Base-by-base conservation (phyloP, 2,329 filamentous ascomycete genomes). In the Apiospora kogelbergensis region DNA sequence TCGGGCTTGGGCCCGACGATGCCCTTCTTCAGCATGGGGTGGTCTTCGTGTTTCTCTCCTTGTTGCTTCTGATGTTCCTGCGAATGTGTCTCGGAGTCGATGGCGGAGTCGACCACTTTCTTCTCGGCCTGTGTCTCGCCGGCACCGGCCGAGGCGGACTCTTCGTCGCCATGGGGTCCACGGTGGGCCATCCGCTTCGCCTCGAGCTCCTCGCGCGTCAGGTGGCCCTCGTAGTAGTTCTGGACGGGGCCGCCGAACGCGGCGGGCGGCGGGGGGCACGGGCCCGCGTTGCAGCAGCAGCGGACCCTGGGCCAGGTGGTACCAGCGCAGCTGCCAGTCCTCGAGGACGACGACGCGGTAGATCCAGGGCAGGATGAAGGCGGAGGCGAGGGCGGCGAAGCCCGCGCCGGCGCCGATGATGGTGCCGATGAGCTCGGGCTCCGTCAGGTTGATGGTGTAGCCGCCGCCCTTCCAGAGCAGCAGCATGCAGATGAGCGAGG, bases 321-420 rank as follows among this genome's bases (percentile, higher is more conserved):
- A 90, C 77, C 82, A 78, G 71, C 84, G 84, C 70, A 92, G 80
- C 74, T 87, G 79, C 86, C 88, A 86, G 79, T 92, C 88, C 72
- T 90, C 83, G 78, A 84, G 79, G 78, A 91, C 79, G 72, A 92
- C 81, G 60, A 85, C 82, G 68, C 86, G 83, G 76, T 89, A 85
- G 69, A 90, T 75, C 81, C 85, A 90, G 2, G 88, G 88, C 22
- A 89, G 81, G 70, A 90, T 84, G 78, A 89, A 89, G 70, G 86
- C 68, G 68, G 75, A 76, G 69, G 87, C 78, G 15, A 90, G 73
- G 5, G 85, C 71, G n/a, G 80, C 83, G 68, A 84, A 86, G 33
- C 71, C 86, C 24, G 80, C 82, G 69, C 86, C 86, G 26, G 84
- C 80, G 48, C 84, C 86, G 42, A 90, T 78, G 40, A 88, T 88